Evolutionary conservation across 768 basidiomycete genomes (phyloP).

Genomic region (Lactarius tabidus): DNA sequence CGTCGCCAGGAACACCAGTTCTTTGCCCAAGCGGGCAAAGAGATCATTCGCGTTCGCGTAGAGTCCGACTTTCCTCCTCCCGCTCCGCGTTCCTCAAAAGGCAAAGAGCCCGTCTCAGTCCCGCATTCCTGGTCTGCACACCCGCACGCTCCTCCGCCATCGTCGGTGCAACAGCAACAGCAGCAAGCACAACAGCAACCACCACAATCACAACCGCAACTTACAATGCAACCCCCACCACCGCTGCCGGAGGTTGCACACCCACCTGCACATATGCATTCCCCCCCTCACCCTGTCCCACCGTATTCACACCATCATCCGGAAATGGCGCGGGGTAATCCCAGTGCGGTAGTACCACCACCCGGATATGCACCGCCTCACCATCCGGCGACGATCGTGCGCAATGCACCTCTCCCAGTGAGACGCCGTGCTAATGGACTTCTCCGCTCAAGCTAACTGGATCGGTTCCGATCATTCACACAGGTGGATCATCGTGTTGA

Average conservation of each 20-base stretch:
- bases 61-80: constrained; percentile 52
- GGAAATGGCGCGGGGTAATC: constrained; percentile 32
- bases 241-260: constrained; percentile 22
- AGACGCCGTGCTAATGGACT: constrained; percentile 15
- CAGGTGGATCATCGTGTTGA: constrained; percentile 33
- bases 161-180: background rate
- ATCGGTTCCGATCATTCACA: constrained; percentile 22
- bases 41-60: constrained; percentile 70
- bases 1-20: constrained; percentile 74
- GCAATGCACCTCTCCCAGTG: constrained; percentile 20
- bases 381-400: constrained; percentile 18
- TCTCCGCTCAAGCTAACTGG: constrained; percentile 14
- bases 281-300: constrained; percentile 27
- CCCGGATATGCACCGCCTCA: constrained; percentile 28
- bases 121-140: constrained; percentile 18
- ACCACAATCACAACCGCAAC: constrained; percentile 10
- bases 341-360: constrained; percentile 31
- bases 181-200: background rate
- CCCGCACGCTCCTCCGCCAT: constrained; percentile 30
- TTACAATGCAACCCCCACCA: constrained; percentile 17
- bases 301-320: constrained; percentile 36
- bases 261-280: constrained; percentile 20
- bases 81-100: constrained; percentile 21
- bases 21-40: constrained; percentile 73
- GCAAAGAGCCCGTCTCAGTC: constrained; percentile 18